Evolutionary conservation across 768 basidiomycete species (phyloP).

Genomic region (Galerina sulciceps): DNA sequence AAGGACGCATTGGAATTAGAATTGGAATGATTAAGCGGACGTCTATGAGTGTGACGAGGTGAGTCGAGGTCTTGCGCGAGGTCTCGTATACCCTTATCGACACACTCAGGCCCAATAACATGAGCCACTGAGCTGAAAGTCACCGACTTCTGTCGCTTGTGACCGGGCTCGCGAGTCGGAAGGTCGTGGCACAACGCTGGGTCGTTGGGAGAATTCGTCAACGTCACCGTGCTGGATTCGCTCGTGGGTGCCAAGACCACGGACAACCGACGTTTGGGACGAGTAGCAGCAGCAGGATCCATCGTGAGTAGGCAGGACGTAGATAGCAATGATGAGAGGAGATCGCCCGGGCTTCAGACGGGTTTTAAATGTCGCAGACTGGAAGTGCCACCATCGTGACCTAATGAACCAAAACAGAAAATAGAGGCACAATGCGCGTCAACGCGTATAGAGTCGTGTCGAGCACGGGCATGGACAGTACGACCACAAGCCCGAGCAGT

Average conservation of each 20-base stretch:
- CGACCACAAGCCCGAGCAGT: neutral
- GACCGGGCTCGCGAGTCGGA: neutral
- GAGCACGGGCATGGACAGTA: neutral
- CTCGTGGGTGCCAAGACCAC: neutral
- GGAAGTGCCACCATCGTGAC: neutral
- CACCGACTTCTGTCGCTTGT: slow-evolving; percentile 7
- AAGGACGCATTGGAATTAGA: too few relatives aligned
- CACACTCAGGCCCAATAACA: too few relatives aligned
- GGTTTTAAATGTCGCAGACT: neutral
- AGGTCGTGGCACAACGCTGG: neutral
- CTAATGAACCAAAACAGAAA: neutral
- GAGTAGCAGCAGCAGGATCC: neutral
- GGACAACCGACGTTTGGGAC: neutral
- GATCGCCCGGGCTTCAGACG: neutral
- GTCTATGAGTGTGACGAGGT: too few relatives aligned
- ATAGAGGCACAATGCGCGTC: neutral
- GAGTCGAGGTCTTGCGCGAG: too few relatives aligned
- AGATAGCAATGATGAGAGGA: too few relatives aligned
- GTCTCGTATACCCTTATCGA: too few relatives aligned
- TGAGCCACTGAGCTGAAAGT: neutral
- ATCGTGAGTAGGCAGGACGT: neutral
- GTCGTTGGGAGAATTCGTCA: neutral
- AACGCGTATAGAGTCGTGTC: neutral
- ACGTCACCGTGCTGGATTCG: neutral
- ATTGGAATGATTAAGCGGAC: too few relatives aligned